Evolutionary conservation across 179 eudicot species (phyloP), one percentile per base, ranked within the genome.

Genomic region (Dionaea muscipula): DNA sequence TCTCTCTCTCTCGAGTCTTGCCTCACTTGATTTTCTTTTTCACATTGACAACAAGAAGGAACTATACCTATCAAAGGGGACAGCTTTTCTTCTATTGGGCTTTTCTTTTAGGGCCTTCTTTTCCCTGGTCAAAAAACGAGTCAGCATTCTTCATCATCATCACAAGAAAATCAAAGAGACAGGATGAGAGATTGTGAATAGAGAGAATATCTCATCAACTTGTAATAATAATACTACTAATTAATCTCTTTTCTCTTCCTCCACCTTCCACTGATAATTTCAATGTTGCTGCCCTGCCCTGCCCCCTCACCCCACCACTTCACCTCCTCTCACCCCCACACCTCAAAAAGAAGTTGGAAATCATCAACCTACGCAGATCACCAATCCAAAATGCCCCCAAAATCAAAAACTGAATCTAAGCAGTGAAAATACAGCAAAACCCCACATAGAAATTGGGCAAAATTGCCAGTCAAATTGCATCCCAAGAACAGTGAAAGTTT

Each of bases 1-100:
- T 15, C 43, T 19, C 5, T 49, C 25, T 48, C 25, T 27, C 21
- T 43, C 12, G 21, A 21, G 41, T 15, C 24, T 21, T 25, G 21
- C 21, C 7, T 48, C 23, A 38, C 15, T 31, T 27, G 14, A 26
- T 36, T 56, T 43, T 19, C 35, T 20, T 40, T 62, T 39, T 53
- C 20, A 48, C 62, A 65, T 24, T 70, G 76, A 70, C 51, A 65
- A 60, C 60, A 64, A 65, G 63, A 65, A 72, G 65, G 63, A 64
- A 61, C 66, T 56, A 72, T 47, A 56, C 56, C 66, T 64, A 70
- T 70, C 66, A 64, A 55, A 53, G 54, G 54, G 25, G 54, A 59
- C 63, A 49, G 49, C 58, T 62, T 62, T 62, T 51, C 48, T 45
- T 46, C 28, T 8, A 11, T 27, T 31, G 18, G 35, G 35, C 8